Evolutionary conservation across 805 yeast genomes (phyloP).

Genomic region (Ogataea angusta): DNA sequence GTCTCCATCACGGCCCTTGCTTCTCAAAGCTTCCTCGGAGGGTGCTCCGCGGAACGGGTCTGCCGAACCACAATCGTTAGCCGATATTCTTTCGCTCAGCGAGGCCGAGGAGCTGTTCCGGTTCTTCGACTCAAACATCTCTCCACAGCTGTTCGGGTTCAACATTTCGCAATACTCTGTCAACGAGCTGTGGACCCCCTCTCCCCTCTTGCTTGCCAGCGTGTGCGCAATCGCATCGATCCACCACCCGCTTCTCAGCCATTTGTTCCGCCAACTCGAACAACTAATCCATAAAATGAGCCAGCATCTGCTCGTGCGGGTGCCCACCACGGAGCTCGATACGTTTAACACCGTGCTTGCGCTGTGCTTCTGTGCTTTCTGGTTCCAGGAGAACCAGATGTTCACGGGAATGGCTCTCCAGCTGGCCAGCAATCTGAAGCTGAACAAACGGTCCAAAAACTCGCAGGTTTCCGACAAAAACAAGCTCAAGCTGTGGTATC

Average conservation of each 20-base stretch:
- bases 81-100: conserved; percentile 19
- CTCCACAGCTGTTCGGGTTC: conserved; percentile 67
- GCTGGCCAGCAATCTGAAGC: conserved; percentile 52
- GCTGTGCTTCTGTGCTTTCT: conserved; percentile 61
- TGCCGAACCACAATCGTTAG: conserved; percentile 8
- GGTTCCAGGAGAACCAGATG: conserved; percentile 64
- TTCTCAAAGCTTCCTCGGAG: conserved; percentile 3
- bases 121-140: conserved; percentile 51
- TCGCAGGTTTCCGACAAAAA: conserved; percentile 35
- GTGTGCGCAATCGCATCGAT: conserved; percentile 61
- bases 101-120: conserved; percentile 47
- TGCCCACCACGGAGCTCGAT: conserved; percentile 41
- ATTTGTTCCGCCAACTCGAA: conserved; percentile 28
- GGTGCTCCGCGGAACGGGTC: background rate
- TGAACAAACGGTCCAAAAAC: conserved; percentile 31
- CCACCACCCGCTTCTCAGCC: conserved; percentile 45
- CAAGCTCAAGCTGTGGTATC: conserved; percentile 60
- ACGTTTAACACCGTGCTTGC: conserved; percentile 62
- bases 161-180: conserved; percentile 49
- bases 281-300: conserved; percentile 29
- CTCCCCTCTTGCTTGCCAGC: conserved; percentile 58
- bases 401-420: conserved; percentile 68
- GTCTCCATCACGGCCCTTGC: conserved; percentile 4
- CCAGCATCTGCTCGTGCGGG: conserved; percentile 32
- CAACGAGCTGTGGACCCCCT: conserved; percentile 48